These are phyloP conservation scores for Salix koriyanagi DNA, from an alignment of 345 rosid species.

Conservation along the genomic window DNA sequence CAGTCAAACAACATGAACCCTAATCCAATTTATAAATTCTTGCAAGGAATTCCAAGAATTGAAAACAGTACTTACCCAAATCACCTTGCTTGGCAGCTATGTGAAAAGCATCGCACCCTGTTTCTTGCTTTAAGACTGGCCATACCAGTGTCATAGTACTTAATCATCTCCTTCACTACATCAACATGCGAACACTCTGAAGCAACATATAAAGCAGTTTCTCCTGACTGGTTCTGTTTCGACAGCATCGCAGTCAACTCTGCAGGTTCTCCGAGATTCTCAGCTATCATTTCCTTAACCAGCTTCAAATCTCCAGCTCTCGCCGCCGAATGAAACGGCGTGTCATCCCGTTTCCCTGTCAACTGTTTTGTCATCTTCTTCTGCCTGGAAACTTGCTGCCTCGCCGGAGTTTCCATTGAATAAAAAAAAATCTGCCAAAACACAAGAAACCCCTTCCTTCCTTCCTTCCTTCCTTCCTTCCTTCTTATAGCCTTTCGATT, in stretches of 20 bases:
- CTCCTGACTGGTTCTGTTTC: slow-evolving; percentile 81
- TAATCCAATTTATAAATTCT: not conserved
- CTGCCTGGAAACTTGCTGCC: slow-evolving; percentile 33
- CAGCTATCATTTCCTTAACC: slow-evolving; percentile 46
- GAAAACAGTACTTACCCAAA: slow-evolving; percentile 43
- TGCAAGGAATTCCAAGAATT: not conserved
- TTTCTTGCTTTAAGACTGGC: slow-evolving; percentile 74
- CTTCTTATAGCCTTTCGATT: not conserved
- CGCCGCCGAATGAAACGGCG: slow-evolving; percentile 57
- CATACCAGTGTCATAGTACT: slow-evolving; percentile 43
- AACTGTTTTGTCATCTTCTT: slow-evolving; percentile 66
- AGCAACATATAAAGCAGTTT: slow-evolving; percentile 78
- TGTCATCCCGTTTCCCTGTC: slow-evolving; percentile 71
- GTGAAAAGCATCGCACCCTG: slow-evolving; percentile 83
- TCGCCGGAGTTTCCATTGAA: slow-evolving; percentile 25
- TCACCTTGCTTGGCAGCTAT: slow-evolving; percentile 85
- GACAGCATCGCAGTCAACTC: slow-evolving; percentile 46
- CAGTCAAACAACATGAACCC: not conserved
- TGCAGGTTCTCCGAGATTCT: slow-evolving; percentile 24
- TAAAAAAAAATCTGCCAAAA: not conserved
- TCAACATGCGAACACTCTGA: slow-evolving; percentile 64
- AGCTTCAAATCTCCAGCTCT: slow-evolving; percentile 54
- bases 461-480: too few relatives aligned
- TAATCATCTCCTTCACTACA: slow-evolving; percentile 60
- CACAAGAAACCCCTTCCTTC: not conserved